Evolutionary conservation across 2,329 filamentous ascomycete genomes (phyloP), one percentile per base, ranked within the genome.

Genomic region (Fusarium foetens): DNA sequence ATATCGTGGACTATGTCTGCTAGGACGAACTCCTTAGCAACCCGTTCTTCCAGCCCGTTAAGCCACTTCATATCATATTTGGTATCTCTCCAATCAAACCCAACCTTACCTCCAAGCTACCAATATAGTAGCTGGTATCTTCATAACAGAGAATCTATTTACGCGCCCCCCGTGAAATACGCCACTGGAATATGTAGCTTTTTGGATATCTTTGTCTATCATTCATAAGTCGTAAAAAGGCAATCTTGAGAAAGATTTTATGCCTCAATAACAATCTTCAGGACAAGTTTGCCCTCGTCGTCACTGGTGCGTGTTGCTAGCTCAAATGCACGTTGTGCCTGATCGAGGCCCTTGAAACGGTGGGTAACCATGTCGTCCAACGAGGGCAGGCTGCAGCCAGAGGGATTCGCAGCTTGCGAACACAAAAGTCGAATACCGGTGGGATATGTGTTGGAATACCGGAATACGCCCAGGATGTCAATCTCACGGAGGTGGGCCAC

Each of bases 391-490:
- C 84, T 83, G 13, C 83, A 81, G 72, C 84, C 75, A 41, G 79
- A 80, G 6, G 79, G 76, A 5, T 79, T 80, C 42, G 81, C 77
- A 29, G 71, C 71, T 67, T 83, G 80, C 75, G 87, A 78, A 84
- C 87, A 81, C 80, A 91, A 81, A 80, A 91, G 78, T 43, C 85
- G 85, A 66, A 94, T 91, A n/a, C 91, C 92, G 1, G 89, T 91
- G 8, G 88, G 85, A 77, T 94, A 94, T 0, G 92, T 93, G 80
- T 94, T 93, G 25, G 91, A 91, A 75, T 94, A 94, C 52, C 92
- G 87, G 82, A 94, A 94, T 35, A 94, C 90, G 38, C 92, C 92
- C n/a, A 94, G 82, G 36, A 94, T 91, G 78, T 94, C 92, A 46
- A 94, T 90, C 81, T 95, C 93, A 41, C 92, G 88, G 33, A 94